Conservation (phyloP, 306 rosid species). For the Ammopiptanthus mongolicus region DNA sequence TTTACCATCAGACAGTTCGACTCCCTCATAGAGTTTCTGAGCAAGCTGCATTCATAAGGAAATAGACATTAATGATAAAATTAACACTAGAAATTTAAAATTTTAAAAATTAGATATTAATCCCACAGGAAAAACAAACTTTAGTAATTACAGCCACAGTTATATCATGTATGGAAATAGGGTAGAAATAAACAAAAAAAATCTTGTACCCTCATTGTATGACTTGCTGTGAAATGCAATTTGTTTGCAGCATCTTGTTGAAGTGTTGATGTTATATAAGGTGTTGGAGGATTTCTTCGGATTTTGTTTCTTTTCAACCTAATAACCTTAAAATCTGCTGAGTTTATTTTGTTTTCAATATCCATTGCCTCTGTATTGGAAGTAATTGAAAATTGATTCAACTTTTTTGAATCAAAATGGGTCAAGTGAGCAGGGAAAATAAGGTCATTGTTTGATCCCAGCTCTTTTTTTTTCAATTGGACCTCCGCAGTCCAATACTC, state of each 20-base stretch:
- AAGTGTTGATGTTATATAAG: slow-evolving; percentile 93
- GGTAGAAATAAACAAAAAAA: slow-evolving; percentile 13
- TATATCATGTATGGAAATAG: background rate
- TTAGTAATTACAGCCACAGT: slow-evolving; percentile 1
- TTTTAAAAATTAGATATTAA: background rate
- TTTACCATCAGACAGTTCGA: slow-evolving; percentile 70
- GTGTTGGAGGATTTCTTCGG: slow-evolving; percentile 84
- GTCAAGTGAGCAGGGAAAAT: slow-evolving; percentile 63
- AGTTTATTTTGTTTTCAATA: slow-evolving; percentile 47
- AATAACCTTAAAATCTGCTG: slow-evolving; percentile 47
- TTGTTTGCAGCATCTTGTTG: slow-evolving; percentile 97
- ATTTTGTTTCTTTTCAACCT: slow-evolving; percentile 50
- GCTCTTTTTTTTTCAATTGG: slow-evolving; percentile 41
- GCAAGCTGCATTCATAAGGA: slow-evolving; percentile 68
- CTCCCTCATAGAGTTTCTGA: slow-evolving; percentile 92
- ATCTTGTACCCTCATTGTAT: slow-evolving; percentile 77
- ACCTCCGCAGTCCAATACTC: slow-evolving; percentile 73
- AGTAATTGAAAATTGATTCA: slow-evolving; percentile 71
- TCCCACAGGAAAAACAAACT: slow-evolving; percentile 5
- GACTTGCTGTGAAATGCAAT: slow-evolving; percentile 58
- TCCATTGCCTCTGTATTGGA: slow-evolving; percentile 51
- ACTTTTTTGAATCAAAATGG: slow-evolving; percentile 61
- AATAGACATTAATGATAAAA: slow-evolving; percentile 10
- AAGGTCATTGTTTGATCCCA: slow-evolving; percentile 20
- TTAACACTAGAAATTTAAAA: slow-evolving; percentile 6